Base-by-base conservation (phyloP, 371 early-diverging fungal species). In the Saksenaea vasiformis region DNA sequence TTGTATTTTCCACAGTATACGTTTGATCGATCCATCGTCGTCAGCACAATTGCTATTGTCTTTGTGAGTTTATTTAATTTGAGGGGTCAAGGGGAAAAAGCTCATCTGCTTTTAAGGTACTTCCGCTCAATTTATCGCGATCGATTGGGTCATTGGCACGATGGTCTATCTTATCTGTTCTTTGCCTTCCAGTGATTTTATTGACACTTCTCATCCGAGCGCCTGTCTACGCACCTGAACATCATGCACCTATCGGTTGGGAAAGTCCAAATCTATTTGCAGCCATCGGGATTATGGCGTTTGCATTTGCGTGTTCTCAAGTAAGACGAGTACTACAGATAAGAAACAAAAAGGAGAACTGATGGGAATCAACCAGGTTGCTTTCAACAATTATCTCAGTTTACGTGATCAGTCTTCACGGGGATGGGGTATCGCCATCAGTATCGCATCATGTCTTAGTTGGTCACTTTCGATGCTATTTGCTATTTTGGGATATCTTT, bases 141-240 rank as follows among this genome's bases (percentile, higher is more conserved):
- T 86, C 87, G 5, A 83, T 86, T 60, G 87, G 87, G 54, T 76
- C 87, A 1, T 61, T 86, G n/a, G 80, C 87, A 39, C 71, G 69
- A 31, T 80, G 77, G 71, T 86, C 87, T 1, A 83, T 86, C 54
- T 51, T 86, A 15, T 83, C 85, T 5, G 87, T 86, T 1, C 63
- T 77, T 56, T 79, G 78, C 27, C 64, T 86, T 37, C 87, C 87
- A 0, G 60, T 82, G 11, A 81, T 86, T 62, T 65, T 86, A 28
- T 38, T 80, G 26, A 74, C 74, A 3, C 82, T 86, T 28, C 70
- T 83, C 3, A 65, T 83, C 57, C 74, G 85, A 8, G 84, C 81
- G 9, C 77, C 85, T 58, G 60, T 67, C 24, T 80, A 80, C 59
- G 71, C 74, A 3, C 68, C 76, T 2, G 68, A 69, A 1, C 65